Percentiles rank a stretch among this genome's conserved stretches.
Conservation (phyloP, 2,329 filamentous ascomycete genomes). For the Fusarium sp. region DNA sequence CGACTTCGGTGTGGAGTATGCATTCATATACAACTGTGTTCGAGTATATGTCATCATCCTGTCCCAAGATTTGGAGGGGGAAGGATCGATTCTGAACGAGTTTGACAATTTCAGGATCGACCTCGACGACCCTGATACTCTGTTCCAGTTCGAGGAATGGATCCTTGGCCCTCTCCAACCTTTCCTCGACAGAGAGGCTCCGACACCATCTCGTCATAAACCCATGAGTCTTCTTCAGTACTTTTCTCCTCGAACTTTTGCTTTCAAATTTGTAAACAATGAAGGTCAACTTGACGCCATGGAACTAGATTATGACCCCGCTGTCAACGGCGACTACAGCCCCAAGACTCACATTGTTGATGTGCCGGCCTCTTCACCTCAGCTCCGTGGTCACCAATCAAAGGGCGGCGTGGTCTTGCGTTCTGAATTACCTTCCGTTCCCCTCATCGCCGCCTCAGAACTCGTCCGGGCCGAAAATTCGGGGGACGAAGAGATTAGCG, state of each 20-base stretch:
- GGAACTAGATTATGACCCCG: slow-evolving; percentile 13
- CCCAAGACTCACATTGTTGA: slow-evolving; percentile 18
- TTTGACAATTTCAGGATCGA: slow-evolving; percentile 13
- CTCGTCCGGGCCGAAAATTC: not conserved
- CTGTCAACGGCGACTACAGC: slow-evolving; percentile 10
- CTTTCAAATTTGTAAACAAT: slow-evolving; percentile 15
- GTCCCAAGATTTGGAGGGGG: slow-evolving; percentile 14
- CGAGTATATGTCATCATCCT: slow-evolving; percentile 19
- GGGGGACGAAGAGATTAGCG: not conserved
- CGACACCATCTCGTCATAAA: not conserved
- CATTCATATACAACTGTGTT: slow-evolving; percentile 17
- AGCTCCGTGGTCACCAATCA: not conserved
- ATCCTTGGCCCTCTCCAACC: slow-evolving; percentile 7
- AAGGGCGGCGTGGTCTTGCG: not conserved
- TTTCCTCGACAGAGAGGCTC: slow-evolving; percentile 5
- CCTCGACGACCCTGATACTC: slow-evolving; percentile 8
- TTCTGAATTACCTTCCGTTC: slow-evolving; percentile 13
- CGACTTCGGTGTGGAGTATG: not conserved
- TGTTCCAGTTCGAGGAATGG: slow-evolving; percentile 28
- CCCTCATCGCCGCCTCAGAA: slow-evolving; percentile 9
- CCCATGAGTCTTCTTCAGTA: slow-evolving; percentile 14
- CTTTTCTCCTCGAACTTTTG: slow-evolving; percentile 16
- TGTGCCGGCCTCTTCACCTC: not conserved
- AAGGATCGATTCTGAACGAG: slow-evolving; percentile 7
- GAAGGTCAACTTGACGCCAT: slow-evolving; percentile 2